Evolutionary conservation across 768 basidiomycete genomes (phyloP), one percentile per base, ranked within the genome.

Genomic region (Russula sp.): DNA sequence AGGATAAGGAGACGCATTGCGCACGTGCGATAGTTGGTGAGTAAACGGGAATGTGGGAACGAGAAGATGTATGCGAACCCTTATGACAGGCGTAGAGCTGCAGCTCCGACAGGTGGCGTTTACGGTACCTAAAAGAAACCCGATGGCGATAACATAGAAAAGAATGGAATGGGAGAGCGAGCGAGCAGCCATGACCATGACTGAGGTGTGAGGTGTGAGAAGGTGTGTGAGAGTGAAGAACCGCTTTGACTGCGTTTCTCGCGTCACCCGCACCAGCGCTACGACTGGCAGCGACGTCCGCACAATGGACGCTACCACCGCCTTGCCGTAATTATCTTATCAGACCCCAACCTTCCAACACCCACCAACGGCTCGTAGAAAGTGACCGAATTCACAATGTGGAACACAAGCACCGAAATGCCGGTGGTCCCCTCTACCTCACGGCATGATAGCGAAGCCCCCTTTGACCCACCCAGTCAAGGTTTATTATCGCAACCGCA

Each of bases 21-120:
- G 65, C 70, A 68, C 66, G 69, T 67, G 69, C 64, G 66, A 58
- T 25, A 29, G 36, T 11, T 11, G 36, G 57, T 63, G 49, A 70
- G 62, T 59, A 42, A 59, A 47, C 7, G 34, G 39, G 20, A 46
- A 51, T 56, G 38, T 58, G 50, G 20, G 38, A 51, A 58, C 35
- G 16, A 45, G 25, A 50, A 56, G 43, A 50, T 36, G 9, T 9
- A 42, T 25, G 43, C 65, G 56, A 25, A 65, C 65, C 52, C 48
- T 57, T 56, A 66, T 50, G 63, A 61, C 7, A 45, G 61, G 65
- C n/a, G 59, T 22, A 13, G 48, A 11, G 10, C n/a, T 41, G 25
- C 39, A 54, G 18, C n/a, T 16, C 39, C 42, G 38, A 54, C 39
- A 41, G 53, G n/a, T 22, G 36, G 63, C 65, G 55, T 39, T 49